Evolutionary conservation across 768 basidiomycete genomes (phyloP).

Genomic region (Kwoniella shandongensis): DNA sequence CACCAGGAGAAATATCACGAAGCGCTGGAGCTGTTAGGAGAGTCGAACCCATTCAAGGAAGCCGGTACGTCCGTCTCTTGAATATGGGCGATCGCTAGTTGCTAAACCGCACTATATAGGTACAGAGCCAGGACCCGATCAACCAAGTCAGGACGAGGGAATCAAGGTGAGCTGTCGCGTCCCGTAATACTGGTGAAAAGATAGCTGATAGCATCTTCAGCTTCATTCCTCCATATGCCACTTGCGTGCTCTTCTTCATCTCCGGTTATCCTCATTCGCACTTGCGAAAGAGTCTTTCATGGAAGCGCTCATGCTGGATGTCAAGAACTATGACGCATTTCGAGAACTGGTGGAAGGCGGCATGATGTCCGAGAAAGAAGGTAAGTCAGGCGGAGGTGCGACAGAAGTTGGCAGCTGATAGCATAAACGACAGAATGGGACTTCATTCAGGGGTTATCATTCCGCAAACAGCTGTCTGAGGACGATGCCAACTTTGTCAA

Average conservation of each 20-base stretch:
- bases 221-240: constrained; percentile 98
- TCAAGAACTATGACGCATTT: constrained; percentile 96
- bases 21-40: constrained; percentile 88
- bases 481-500: constrained; percentile 89
- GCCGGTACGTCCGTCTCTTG: constrained; percentile 58
- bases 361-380: constrained; percentile 96
- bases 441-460: constrained; percentile 81
- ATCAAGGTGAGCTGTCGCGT: constrained; percentile 68
- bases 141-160: constrained; percentile 83
- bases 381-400: constrained; percentile 55
- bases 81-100: neutral
- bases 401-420: too few relatives aligned
- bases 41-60: constrained; percentile 81
- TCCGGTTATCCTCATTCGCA: constrained; percentile 85
- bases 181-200: neutral
- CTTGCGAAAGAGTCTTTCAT: constrained; percentile 92
- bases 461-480: constrained; percentile 70
- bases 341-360: constrained; percentile 84
- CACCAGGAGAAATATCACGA: constrained; percentile 89
- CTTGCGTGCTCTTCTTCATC: constrained; percentile 86
- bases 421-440: too few relatives aligned
- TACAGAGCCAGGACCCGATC: constrained; percentile 63
- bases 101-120: constrained; percentile 53
- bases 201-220: constrained; percentile 55
- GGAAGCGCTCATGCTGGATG: constrained; percentile 90